Evolutionary conservation across 495 filamentous ascomycete species (phyloP), one percentile per base, ranked within the genome.

Genomic region (Chaetomidium leptoderma): DNA sequence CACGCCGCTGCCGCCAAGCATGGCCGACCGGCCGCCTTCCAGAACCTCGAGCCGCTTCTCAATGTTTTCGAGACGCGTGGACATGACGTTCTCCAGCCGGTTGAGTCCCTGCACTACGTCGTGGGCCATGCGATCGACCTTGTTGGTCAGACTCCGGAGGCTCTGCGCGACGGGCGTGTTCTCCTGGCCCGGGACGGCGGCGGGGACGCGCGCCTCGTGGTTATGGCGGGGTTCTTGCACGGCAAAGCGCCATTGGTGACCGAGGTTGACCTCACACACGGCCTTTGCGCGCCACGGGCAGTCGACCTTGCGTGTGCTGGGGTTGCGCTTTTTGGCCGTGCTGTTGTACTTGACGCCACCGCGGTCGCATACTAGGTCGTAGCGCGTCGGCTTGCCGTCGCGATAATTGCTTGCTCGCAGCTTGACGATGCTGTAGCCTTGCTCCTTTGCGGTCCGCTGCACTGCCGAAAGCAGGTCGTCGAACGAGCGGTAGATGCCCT

Each of bases 321-420:
- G 77, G 54, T 76, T 78, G 19, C 77, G 73, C 69, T 78, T 80
- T 65, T 78, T 78, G 11, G 77, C 77, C 0, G 77, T 80, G 67
- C 76, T 80, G 66, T 56, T 74, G 66, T 80, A 80, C 63, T 78
- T 78, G 63, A 80, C 77, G 10, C 77, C 77, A 33, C 77, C 77
- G 32, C 77, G 75, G 50, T 80, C 77, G 64, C 77, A 80, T 3
- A 80, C 77, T 0, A 80, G 64, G 37, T 80, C 77, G 62, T 78
- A 80, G 21, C 77, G 70, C 21, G 77, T 80, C 0, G 77, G 74
- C 56, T 78, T 80, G 27, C 70, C 66, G 19, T 80, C 77, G 7
- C 77, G 74, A 47, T 80, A 80, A 46, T 80, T 80, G 67, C 73
- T 76, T 0, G 77, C 73, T 6, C 77, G 74, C 0, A 80, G 66